These are phyloP conservation scores for Nymphaea thermarum DNA, from an alignment of 164 flowering plant species.

Conservation along the genomic window DNA sequence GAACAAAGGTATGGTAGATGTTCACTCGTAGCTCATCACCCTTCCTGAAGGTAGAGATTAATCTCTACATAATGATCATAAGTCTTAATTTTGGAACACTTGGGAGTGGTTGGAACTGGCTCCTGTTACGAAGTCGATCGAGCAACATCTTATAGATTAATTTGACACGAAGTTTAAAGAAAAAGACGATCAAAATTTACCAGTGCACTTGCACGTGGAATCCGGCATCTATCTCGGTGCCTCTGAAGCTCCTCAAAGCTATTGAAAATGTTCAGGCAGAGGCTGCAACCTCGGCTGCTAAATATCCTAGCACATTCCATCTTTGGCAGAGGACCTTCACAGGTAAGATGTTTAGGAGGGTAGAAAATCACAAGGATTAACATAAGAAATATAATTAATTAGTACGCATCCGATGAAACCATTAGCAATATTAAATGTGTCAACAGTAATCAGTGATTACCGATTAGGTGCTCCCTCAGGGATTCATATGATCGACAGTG, in stretches of 20 bases:
- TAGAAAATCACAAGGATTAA: not conserved
- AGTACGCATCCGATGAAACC: not conserved
- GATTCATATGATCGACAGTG: conserved; percentile 85
- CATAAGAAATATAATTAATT: not conserved
- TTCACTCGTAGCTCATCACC: too few species aligned
- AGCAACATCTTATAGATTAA: too few species aligned
- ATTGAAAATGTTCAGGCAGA: conserved; percentile 52
- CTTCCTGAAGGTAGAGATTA: too few species aligned
- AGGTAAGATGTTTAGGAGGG: too few species aligned
- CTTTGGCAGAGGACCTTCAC: conserved; percentile 75
- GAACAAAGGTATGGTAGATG: too few species aligned
- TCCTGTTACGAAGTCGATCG: too few species aligned
- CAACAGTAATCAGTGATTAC: conserved; percentile 15
- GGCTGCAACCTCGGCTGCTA: conserved; percentile 51
- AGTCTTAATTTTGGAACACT: too few species aligned
- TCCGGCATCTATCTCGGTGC: conserved; percentile 59
- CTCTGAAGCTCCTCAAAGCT: conserved; percentile 40
- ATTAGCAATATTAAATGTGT: too few species aligned
- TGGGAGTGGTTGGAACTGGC: too few species aligned
- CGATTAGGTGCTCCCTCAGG: conserved; percentile 80
- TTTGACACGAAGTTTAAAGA: too few species aligned
- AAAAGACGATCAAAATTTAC: not conserved
- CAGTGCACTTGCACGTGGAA: not conserved
- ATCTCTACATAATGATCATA: too few species aligned
- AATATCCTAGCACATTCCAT: conserved; percentile 68